phyloP scores from a whole-genome alignment of 345 rosid genomes.

The Ceriops zippeliana region DNA sequence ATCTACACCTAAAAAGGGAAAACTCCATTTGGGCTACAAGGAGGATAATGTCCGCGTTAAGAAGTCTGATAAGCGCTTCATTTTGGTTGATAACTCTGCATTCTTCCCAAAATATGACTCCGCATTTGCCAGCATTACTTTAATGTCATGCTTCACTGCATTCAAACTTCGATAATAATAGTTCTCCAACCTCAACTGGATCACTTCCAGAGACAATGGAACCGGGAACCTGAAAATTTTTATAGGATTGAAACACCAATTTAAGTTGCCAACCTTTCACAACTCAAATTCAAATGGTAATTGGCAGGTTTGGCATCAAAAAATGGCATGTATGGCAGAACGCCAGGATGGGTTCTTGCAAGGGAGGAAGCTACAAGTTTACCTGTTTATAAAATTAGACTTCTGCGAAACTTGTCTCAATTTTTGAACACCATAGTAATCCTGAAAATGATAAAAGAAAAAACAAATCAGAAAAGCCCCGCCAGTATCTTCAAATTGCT shows the following conservation, averaged over 20 bases:
- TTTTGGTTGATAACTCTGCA: slow-evolving; percentile 48
- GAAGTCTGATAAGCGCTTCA: slow-evolving; percentile 57
- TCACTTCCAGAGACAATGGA: slow-evolving; percentile 70
- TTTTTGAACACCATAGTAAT: slow-evolving; percentile 68
- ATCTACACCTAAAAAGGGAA: too few species aligned
- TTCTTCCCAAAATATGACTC: slow-evolving; percentile 58
- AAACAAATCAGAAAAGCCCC: not conserved
- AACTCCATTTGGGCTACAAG: slow-evolving; percentile 24
- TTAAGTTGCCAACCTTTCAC: not conserved
- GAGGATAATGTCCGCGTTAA: slow-evolving; percentile 43
- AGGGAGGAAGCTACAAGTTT: not conserved
- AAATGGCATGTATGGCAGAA: not conserved
- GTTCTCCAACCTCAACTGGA: slow-evolving; percentile 71
- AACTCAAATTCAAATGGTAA: not conserved
- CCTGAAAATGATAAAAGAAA: slow-evolving; percentile 48
- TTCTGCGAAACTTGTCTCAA: slow-evolving; percentile 69
- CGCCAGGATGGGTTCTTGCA: too few species aligned
- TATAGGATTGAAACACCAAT: not conserved
- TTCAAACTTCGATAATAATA: slow-evolving; percentile 75
- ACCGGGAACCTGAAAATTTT: slow-evolving; percentile 67
- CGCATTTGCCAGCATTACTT: slow-evolving; percentile 64
- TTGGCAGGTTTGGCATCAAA: not conserved
- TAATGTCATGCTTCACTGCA: slow-evolving; percentile 69
- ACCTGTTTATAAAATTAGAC: slow-evolving; percentile 82
- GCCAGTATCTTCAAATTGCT: not conserved